Evolutionary conservation across 2,329 filamentous ascomycete species (phyloP).

Genomic region (Tolypocladium ophioglossoides): DNA sequence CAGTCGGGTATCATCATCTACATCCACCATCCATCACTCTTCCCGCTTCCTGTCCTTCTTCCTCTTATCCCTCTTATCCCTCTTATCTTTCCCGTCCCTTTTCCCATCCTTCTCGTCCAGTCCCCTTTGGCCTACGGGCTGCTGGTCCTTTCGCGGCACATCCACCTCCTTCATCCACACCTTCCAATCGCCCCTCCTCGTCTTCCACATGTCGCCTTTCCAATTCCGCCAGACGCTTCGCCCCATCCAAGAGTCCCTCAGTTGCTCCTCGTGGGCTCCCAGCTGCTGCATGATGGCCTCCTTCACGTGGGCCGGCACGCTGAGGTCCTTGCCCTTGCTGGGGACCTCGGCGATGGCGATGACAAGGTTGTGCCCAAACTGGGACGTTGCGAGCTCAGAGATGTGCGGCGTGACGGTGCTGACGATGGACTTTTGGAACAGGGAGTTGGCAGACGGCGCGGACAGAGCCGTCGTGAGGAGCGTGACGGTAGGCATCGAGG

Average conservation of each 20-base stretch:
- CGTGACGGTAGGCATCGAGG: slow-evolving; percentile 36
- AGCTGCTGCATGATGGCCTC: slow-evolving; percentile 42
- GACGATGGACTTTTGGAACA: slow-evolving; percentile 46
- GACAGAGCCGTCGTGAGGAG: slow-evolving; percentile 40
- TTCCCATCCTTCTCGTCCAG: neutral
- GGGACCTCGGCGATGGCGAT: slow-evolving; percentile 38
- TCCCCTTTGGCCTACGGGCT: neutral
- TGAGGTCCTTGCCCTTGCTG: slow-evolving; percentile 34
- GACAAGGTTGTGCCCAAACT: slow-evolving; percentile 40
- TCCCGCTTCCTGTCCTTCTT: slow-evolving; percentile 2
- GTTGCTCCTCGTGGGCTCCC: slow-evolving; percentile 33
- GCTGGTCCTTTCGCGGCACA: slow-evolving; percentile 3
- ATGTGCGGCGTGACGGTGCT: slow-evolving; percentile 34
- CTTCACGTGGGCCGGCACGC: slow-evolving; percentile 47
- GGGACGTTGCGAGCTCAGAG: slow-evolving; percentile 35
- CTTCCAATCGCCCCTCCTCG: slow-evolving; percentile 43
- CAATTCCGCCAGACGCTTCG: slow-evolving; percentile 46
- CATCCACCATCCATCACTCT: neutral
- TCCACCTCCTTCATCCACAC: slow-evolving; percentile 42
- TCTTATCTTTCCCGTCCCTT: neutral
- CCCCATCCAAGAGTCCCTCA: slow-evolving; percentile 44
- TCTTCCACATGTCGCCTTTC: slow-evolving; percentile 48
- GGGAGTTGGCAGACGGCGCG: slow-evolving; percentile 35
- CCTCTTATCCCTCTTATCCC: neutral
- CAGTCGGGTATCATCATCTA: neutral